Evolutionary conservation across 129 eudicot species (phyloP), one percentile per base, ranked within the genome.

Genomic region (Smallanthus sonchifolius): DNA sequence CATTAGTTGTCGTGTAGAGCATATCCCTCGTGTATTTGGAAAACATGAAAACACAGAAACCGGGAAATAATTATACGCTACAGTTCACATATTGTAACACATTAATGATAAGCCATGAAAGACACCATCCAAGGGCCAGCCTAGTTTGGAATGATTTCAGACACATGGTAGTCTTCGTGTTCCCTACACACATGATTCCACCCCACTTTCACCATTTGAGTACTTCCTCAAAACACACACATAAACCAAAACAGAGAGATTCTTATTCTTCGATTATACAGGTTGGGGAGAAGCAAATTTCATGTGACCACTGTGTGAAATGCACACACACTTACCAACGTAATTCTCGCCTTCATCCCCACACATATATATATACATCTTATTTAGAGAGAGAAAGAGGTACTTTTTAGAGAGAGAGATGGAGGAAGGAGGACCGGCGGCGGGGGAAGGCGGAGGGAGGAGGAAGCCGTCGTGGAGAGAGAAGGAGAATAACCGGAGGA

Each of bases 381-480:
- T 4, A 77, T 0, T 38, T 6, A 20, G 5, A 76, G 0, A 10
- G 15, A 48, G 36, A 67, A 45, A n/a, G n/a, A n/a, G n/a, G n/a
- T n/a, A n/a, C n/a, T n/a, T n/a, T n/a, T n/a, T n/a, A n/a, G 66
- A 62, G 32, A 52, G 43, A 76, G 67, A 28, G 37, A 68, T 48
- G 66, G 69, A 74, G 79, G 90, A 86, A 72, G 96, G 80, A 28
- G 89, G 82, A 42, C 70, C 85, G 68, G 82, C 86, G 40, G 79
- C 80, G 0, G 86, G 76, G 0, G 86, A 67, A 9, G 82, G 84
- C 6, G 85, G 85, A 68, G 97, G 91, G 73, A 64, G 99, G 88
- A 80, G 99, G 87, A 94, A 94, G 80, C 99, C 99, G 64, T 94
- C 99, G 28, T 91, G 93, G 97, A 90, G 93, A 62, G 99, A 94